These are phyloP conservation scores for Endoconidiophora polonica DNA, from an alignment of 2,329 filamentous ascomycete genomes.

Conservation along the genomic window DNA sequence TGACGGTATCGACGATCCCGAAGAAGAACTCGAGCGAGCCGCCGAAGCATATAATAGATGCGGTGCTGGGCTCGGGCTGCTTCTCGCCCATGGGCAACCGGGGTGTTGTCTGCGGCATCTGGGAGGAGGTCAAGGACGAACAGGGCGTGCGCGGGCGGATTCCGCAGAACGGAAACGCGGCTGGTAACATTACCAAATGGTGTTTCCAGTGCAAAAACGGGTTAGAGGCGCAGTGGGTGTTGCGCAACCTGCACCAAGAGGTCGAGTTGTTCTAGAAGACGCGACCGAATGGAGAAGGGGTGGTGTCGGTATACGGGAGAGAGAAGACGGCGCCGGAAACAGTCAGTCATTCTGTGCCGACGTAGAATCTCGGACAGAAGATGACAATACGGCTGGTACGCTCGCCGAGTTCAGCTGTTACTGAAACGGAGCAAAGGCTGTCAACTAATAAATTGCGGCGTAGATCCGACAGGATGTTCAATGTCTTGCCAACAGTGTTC, in stretches of 20 bases:
- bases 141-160: conserved; percentile 37
- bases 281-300: not conserved
- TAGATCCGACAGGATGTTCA: not conserved
- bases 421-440: not conserved
- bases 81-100: conserved; percentile 71
- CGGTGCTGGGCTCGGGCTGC: conserved; percentile 66
- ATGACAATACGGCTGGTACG: no score
- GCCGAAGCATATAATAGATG: conserved; percentile 57
- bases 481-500: not conserved
- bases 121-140: conserved; percentile 56
- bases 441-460: no score
- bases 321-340: not conserved
- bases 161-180: conserved; percentile 33
- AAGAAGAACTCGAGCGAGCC: conserved; percentile 35
- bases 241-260: conserved; percentile 39
- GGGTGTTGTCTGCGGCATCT: conserved; percentile 78
- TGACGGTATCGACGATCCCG: conserved; percentile 59
- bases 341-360: no score
- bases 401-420: not conserved
- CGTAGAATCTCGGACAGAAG: no score
- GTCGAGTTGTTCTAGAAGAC: conserved; percentile 20
- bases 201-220: conserved; percentile 43
- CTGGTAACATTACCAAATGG: conserved; percentile 44
- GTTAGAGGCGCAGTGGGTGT: conserved; percentile 37
- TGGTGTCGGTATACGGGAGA: not conserved